Percentiles rank a stretch among this genome's conserved stretches.
These are phyloP conservation scores for Pisolithus thermaeus DNA, from an alignment of 1,284 basidiomycete species.

Conservation along the genomic window DNA sequence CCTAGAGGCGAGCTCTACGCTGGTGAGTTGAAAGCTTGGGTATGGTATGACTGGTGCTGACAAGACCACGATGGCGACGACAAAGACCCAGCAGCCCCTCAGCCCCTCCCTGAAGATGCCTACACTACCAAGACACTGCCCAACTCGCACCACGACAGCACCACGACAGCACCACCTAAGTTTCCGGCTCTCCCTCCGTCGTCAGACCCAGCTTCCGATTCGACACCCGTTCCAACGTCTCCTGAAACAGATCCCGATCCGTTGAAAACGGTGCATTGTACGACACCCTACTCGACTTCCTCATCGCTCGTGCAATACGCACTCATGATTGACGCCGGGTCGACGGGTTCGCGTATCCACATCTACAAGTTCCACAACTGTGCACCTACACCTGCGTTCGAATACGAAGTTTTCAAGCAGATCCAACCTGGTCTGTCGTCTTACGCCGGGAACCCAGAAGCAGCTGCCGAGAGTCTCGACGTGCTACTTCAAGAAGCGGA, in stretches of 20 bases:
- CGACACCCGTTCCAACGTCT: slow-evolving; percentile 36
- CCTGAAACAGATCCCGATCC: slow-evolving; percentile 63
- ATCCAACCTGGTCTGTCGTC: slow-evolving; percentile 78
- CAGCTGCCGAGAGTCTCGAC: slow-evolving; percentile 80
- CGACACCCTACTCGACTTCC: slow-evolving; percentile 42
- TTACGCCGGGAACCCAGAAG: slow-evolving; percentile 52
- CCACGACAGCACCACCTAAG: not conserved
- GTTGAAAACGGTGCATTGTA: slow-evolving; percentile 62
- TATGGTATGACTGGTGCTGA: not conserved
- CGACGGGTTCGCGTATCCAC: slow-evolving; percentile 95
- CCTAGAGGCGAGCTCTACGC: slow-evolving; percentile 34
- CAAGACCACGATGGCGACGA: too few species aligned
- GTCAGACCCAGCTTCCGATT: slow-evolving; percentile 3
- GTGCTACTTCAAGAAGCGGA: slow-evolving; percentile 78
- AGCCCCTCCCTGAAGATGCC: slow-evolving; percentile 17
- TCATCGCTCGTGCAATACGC: slow-evolving; percentile 81
- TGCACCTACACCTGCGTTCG: slow-evolving; percentile 70
- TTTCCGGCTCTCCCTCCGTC: not conserved
- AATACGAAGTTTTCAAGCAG: slow-evolving; percentile 91
- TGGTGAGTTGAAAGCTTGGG: slow-evolving; percentile 10
- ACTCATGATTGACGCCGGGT: slow-evolving; percentile 97
- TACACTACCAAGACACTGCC: slow-evolving; percentile 14
- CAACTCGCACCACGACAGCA: slow-evolving; percentile 5
- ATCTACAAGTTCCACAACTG: slow-evolving; percentile 98
- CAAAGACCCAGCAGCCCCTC: slow-evolving; percentile 10